Percentiles rank a stretch among this genome's conserved stretches.
Conservation (phyloP, 768 basidiomycete genomes). For the Royoungia palumana region DNA sequence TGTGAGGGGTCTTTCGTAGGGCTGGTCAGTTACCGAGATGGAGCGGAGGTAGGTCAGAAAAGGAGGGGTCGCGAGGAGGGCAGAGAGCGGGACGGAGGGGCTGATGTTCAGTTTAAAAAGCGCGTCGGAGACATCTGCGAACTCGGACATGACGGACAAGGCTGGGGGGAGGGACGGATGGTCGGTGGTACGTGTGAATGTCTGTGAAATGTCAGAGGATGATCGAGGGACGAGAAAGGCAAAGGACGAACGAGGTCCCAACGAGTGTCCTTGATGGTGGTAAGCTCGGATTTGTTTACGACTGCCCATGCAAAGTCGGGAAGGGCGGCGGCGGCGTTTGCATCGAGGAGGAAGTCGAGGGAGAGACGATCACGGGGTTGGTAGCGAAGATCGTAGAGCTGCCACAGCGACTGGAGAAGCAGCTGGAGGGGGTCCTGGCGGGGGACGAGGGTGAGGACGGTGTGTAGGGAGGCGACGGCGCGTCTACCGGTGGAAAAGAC, state of each 20-base stretch:
- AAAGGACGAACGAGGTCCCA: slow-evolving; percentile 80
- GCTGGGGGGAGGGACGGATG: slow-evolving; percentile 54
- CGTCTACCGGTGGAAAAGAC: slow-evolving; percentile 86
- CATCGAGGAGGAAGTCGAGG: slow-evolving; percentile 73
- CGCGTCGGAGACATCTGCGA: slow-evolving; percentile 78
- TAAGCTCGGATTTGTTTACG: slow-evolving; percentile 76
- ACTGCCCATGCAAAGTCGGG: slow-evolving; percentile 81
- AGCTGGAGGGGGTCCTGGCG: slow-evolving; percentile 79
- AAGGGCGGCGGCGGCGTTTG: slow-evolving; percentile 36
- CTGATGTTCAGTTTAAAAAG: slow-evolving; percentile 51
- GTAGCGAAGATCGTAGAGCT: slow-evolving; percentile 76
- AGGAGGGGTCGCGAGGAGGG: slow-evolving; percentile 60
- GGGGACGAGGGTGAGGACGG: slow-evolving; percentile 71
- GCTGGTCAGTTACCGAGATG: slow-evolving; percentile 87
- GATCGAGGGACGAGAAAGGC: neutral
- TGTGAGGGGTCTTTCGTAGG: slow-evolving; percentile 59
- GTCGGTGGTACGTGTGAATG: slow-evolving; percentile 78
- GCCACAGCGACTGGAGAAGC: slow-evolving; percentile 55
- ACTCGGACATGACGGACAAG: slow-evolving; percentile 82
- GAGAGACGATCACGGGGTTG: slow-evolving; percentile 62
- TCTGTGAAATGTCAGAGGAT: slow-evolving; percentile 42
- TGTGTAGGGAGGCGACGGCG: slow-evolving; percentile 72
- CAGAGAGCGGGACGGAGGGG: slow-evolving; percentile 47
- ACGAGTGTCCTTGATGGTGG: slow-evolving; percentile 61
- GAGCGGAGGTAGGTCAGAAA: slow-evolving; percentile 79